Conservation (phyloP, 2,329 filamentous ascomycete genomes). For the Torrubiella hemipterigena region DNA sequence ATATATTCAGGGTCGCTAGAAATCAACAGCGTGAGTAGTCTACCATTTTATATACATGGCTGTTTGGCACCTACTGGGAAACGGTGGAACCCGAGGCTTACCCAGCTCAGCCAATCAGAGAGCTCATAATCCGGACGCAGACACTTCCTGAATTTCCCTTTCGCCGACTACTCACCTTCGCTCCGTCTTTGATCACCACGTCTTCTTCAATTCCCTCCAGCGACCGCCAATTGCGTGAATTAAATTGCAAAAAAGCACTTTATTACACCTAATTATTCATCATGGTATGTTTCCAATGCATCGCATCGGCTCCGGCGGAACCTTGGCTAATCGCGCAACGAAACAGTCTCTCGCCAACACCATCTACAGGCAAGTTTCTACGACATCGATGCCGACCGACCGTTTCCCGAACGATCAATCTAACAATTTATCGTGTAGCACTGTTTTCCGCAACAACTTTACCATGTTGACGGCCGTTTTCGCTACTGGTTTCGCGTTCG, state of each 20-base stretch:
- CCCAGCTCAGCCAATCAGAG: constrained; percentile 4
- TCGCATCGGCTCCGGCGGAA: constrained; percentile 2
- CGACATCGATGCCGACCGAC: constrained; percentile 5
- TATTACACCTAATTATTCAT: constrained; percentile 17
- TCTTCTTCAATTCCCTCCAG: too few species aligned
- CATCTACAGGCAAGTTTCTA: constrained; percentile 50
- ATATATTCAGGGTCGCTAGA: too few species aligned
- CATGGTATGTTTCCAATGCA: constrained; percentile 41
- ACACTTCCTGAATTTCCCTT: constrained; percentile 8
- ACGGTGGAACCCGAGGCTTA: constrained; percentile 2
- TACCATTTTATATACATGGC: too few species aligned
- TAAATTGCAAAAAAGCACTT: too few species aligned
- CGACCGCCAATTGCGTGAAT: too few species aligned
- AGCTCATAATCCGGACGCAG: constrained; percentile 2
- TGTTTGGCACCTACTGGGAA: too few species aligned
- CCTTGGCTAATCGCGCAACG: constrained; percentile 20
- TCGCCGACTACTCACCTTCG: constrained; percentile 2
- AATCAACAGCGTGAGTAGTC: too few species aligned
- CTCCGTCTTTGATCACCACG: too few species aligned
- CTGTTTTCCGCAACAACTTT: constrained; percentile 76
- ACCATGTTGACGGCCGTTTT: constrained; percentile 84
- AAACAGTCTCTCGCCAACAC: constrained; percentile 26
- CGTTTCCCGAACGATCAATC: constrained; percentile 8
- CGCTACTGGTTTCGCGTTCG: constrained; percentile 74
- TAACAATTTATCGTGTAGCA: constrained; percentile 37